Percentiles rank a stretch among this genome's conserved stretches.
These are phyloP conservation scores for Aspergillus ustus DNA, from an alignment of 2,329 filamentous ascomycete genomes.

Conservation along the genomic window DNA sequence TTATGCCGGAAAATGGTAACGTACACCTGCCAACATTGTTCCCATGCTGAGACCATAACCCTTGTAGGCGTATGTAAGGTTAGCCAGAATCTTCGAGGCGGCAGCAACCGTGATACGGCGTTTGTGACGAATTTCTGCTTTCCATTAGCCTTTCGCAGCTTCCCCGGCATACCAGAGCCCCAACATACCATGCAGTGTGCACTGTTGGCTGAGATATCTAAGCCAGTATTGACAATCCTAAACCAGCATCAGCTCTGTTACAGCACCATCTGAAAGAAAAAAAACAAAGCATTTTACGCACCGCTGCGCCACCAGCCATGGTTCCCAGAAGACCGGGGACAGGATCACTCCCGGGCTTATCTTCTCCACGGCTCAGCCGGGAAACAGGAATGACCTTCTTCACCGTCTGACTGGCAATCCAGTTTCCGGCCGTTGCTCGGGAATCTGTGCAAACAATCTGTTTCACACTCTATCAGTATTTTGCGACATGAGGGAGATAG, in stretches of 20 bases:
- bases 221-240: slow-evolving; percentile 99
- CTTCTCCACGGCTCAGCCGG: slow-evolving; percentile 44
- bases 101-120: slow-evolving; percentile 96
- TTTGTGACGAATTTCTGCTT: slow-evolving; percentile 86
- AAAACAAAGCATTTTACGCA: slow-evolving; percentile 39
- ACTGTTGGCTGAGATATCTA: slow-evolving; percentile 98
- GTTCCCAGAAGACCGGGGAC: slow-evolving; percentile 75
- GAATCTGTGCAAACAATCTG: slow-evolving; percentile 94
- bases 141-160: slow-evolving; percentile 13
- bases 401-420: slow-evolving; percentile 99
- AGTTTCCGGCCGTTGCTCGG: slow-evolving; percentile 94
- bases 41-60: slow-evolving; percentile 99
- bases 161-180: neutral
- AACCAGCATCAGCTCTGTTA: slow-evolving; percentile 13
- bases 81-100: slow-evolving; percentile 97
- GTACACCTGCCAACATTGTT: slow-evolving; percentile 98
- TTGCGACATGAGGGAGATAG: neutral
- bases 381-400: slow-evolving; percentile 87
- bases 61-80: slow-evolving; percentile 98
- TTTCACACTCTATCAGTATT: neutral
- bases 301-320: slow-evolving; percentile 96
- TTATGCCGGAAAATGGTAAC: slow-evolving; percentile 39
- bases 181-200: slow-evolving; percentile 77
- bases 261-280: slow-evolving; percentile 6
- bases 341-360: slow-evolving; percentile 39